Base-by-base conservation (phyloP, 2,329 filamentous ascomycete genomes). In the Cyphellophora attinorum region DNA sequence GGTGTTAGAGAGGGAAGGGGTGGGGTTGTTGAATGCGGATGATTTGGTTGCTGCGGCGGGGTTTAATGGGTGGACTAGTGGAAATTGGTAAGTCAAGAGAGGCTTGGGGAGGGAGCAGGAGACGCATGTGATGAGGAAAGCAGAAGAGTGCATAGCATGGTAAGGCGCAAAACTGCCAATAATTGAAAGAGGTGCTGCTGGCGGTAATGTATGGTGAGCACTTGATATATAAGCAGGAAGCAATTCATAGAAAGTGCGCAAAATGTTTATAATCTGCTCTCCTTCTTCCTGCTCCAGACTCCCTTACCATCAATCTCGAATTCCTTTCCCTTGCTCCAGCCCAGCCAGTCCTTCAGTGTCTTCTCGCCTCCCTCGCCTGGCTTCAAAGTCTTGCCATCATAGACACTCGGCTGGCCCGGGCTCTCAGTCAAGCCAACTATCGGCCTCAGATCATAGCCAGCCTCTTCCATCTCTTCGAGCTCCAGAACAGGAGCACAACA, bases 401-500 rank as follows among this genome's bases (percentile, higher is more conserved):
- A 94, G 1, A 82, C 82, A 32, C 65, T 62, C 19, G 68, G 62
- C 11, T 85, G 67, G 13, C 71, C 77, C 0, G 88, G 86, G 8
- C 83, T 86, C 15, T 65, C 68, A 23, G 67, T 70, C 50, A 95
- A 58, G 21, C 52, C 61, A 16, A 70, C 64, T 6, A 60, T 54
- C 5, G 60, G 54, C 12, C 63, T 51, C 37, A 65, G 64, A 19
- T 67, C 60, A 42, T 58, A 76, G 0, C 68, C 69, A 13, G 55
- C 60, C n/a, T 55, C 45, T 50, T 85, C 74, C 28, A 94, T 64
- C 59, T 94, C 86, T 0, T 48, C 51, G 45, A 85, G 83, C 19
- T 77, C 78, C 27, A 94, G 63, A 1, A 96, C 83, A 0, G 89
- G 89, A n/a, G 84, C 85, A 44, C 81, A 85, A 57, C 89, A 96